Evolutionary conservation across 768 basidiomycete species (phyloP), one percentile per base, ranked within the genome.

Genomic region (Pisolithus marmoratus): DNA sequence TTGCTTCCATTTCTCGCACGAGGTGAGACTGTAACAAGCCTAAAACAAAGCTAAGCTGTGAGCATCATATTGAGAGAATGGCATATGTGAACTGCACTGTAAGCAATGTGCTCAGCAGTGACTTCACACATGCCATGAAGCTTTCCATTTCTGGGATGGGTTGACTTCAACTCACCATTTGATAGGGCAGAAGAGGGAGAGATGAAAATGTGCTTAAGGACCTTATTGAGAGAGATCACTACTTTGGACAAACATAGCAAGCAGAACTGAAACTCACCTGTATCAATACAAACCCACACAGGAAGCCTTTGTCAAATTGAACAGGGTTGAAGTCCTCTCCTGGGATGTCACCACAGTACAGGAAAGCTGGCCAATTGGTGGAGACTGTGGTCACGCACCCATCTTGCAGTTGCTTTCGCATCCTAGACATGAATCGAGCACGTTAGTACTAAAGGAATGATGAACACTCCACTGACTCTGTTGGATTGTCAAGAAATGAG

Each of bases 31-130:
- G 31, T 23, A 48, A 29, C 14, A 20, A 17, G 34, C 36, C 51
- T 52, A 38, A 49, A 31, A 40, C 2, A 48, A 38, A 19, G 8
- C 5, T 22, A 19, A n/a, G 5, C 6, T n/a, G 20, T 8, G 7
- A 41, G 11, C 8, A 41, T 17, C 4, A 41, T 41, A 2, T 3
- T 19, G 27, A 49, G 12, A 49, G 15, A 41, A 34, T 7, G 15
- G 24, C 8, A 24, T 29, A 41, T 37, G 12, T 51, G 50, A 34
- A 51, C 41, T 0, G 17, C 9, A 0, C 24, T 38, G 36, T 53
- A 53, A 22, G 52, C 26, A 9, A 53, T 49, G n/a, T 53, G 52
- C 27, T 53, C 48, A 6, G 52, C 52, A 5, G 9, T 29, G 19
- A 53, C 38, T 31, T 36, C 27, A 8, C 3, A 4, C 48, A 53